phyloP scores from a whole-genome alignment of 1,139 yeast genomes.

The Tardiomyces depauwii region DNA sequence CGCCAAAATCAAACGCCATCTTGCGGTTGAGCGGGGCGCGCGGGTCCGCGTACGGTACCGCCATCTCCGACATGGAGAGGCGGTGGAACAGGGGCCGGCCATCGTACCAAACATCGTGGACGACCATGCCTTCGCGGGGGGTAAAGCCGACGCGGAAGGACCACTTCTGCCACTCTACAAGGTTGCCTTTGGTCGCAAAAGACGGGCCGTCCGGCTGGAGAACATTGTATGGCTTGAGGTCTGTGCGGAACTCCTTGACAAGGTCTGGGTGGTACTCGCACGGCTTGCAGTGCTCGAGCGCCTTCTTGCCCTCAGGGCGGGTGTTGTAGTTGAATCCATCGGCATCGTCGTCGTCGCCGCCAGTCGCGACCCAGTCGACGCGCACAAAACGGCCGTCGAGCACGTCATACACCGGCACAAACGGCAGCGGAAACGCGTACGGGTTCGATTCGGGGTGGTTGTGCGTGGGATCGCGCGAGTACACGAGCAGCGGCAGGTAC shows the following conservation, averaged over 20 bases:
- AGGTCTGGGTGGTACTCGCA: slow-evolving; percentile 40
- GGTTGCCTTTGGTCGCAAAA: slow-evolving; percentile 51
- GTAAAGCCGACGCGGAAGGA: slow-evolving; percentile 66
- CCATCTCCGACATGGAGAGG: slow-evolving; percentile 75
- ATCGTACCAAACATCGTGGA: slow-evolving; percentile 68
- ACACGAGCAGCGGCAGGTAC: slow-evolving; percentile 67
- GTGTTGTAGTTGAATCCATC: slow-evolving; percentile 22
- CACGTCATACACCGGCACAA: slow-evolving; percentile 71
- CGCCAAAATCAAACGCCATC: slow-evolving; percentile 89
- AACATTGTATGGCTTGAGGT: slow-evolving; percentile 65
- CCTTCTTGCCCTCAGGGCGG: slow-evolving; percentile 49
- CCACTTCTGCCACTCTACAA: slow-evolving; percentile 82
- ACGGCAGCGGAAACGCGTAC: slow-evolving; percentile 73
- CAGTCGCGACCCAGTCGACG: slow-evolving; percentile 64
- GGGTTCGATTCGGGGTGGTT: slow-evolving; percentile 74
- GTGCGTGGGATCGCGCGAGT: slow-evolving; percentile 43
- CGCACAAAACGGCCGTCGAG: slow-evolving; percentile 54
- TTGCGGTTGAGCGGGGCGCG: slow-evolving; percentile 85
- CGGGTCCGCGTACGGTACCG: slow-evolving; percentile 88
- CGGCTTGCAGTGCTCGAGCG: slow-evolving; percentile 60
- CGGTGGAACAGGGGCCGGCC: slow-evolving; percentile 77
- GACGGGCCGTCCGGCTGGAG: slow-evolving; percentile 85
- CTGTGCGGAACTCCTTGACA: slow-evolving; percentile 25
- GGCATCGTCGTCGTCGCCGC: slow-evolving; percentile 44
- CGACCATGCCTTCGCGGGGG: slow-evolving; percentile 75